Evolutionary conservation across 805 yeast genomes (phyloP), one percentile per base, ranked within the genome.

Genomic region (Metschnikowia matae): DNA sequence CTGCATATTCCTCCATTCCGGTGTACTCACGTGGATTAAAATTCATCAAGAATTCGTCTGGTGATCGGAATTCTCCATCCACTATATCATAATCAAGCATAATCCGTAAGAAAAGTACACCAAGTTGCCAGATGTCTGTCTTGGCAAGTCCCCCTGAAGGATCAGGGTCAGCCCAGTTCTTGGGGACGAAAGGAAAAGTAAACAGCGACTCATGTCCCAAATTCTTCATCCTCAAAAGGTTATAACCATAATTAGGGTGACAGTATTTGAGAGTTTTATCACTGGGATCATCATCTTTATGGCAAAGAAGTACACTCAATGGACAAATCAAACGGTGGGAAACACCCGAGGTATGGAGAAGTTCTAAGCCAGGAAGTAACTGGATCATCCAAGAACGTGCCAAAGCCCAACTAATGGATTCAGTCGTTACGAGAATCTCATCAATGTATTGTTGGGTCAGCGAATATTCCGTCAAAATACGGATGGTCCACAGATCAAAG

Each of bases 111-210:
- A 92, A 84, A 6, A 87, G 65, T 0, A 88, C 88, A 6, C 97
- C 99, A 37, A 90, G 68, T 61, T 87, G 87, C 98, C 98, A 94
- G 8, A 94, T 85, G 70, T 94, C 99, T 0, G 97, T 84, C 64
- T 89, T 85, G 85, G 13, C 87, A 84, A 50, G 14, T 61, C 63
- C 35, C 59, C 61, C 62, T 14, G 64, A 52, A 6, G 84, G 55
- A 63, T 91, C 97, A 0, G 98, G 97, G 0, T 97, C 95, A 11
- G 66, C 69, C 97, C 97, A 91, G 32, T 44, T 62, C 50, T 47
- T 64, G 48, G 70, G 73, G 29, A 62, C 60, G 26, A 50, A 55
- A 13, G 35, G 8, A 50, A 54, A 40, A 8, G 49, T 15, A 35
- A 55, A 62, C 15, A 46, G n/a, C 3, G 35, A 37, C 6, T 40